These are phyloP conservation scores for Plasmodium billcollinsi DNA, from an alignment of 169 alveolate genomes.

Conservation along the genomic window DNA sequence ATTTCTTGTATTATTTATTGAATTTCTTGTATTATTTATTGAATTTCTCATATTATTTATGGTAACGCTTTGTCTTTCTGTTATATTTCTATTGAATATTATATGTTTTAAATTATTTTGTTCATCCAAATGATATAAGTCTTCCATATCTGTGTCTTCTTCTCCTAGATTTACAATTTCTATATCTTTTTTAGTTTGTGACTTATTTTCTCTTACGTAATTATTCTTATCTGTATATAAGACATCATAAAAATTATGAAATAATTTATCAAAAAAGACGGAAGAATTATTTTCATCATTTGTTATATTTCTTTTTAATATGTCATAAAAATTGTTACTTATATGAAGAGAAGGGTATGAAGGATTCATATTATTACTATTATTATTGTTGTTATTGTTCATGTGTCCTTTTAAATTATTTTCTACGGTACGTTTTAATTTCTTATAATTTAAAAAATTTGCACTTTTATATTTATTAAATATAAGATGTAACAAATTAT, in stretches of 20 bases:
- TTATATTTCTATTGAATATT: not conserved
- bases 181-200: not conserved
- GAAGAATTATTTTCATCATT: slow-evolving; percentile 48
- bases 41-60: not conserved
- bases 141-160: slow-evolving; percentile 37
- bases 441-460: slow-evolving; percentile 34
- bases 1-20: not conserved
- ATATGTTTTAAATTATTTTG: not conserved
- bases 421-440: slow-evolving; percentile 26
- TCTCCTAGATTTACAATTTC: slow-evolving; percentile 14
- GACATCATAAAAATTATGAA: slow-evolving; percentile 29
- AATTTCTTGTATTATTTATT: not conserved
- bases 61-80: too few species aligned
- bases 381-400: not conserved
- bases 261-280: slow-evolving; percentile 46
- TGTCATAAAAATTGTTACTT: slow-evolving; percentile 34
- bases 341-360: not conserved
- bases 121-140: not conserved
- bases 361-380: not conserved
- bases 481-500: slow-evolving; percentile 44
- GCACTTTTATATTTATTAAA: slow-evolving; percentile 73
- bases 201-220: not conserved
- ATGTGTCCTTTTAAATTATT: not conserved
- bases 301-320: slow-evolving; percentile 17
- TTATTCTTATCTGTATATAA: slow-evolving; percentile 14